Evolutionary conservation across 805 yeast genomes (phyloP).

Genomic region (Priceomyces medius): DNA sequence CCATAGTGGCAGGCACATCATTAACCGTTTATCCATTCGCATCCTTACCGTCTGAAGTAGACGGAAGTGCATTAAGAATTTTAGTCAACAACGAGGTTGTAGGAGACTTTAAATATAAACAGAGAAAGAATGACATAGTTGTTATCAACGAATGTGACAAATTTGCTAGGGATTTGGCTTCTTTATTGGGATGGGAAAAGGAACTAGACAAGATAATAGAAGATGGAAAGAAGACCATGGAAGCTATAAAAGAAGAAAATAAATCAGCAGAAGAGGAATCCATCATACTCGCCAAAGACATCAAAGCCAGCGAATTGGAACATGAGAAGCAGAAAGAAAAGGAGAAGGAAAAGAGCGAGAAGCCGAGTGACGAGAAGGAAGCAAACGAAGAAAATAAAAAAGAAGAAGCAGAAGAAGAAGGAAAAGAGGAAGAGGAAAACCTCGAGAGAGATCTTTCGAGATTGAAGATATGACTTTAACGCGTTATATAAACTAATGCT

Average conservation of each 20-base stretch:
- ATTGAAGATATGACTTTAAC: conserved; percentile 10
- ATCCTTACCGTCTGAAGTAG: conserved; percentile 66
- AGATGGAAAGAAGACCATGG: conserved; percentile 11
- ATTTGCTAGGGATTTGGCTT: conserved; percentile 55
- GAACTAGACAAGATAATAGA: conserved; percentile 47
- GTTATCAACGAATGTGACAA: conserved; percentile 64
- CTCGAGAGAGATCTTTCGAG: conserved; percentile 11
- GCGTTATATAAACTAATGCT: neutral
- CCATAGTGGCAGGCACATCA: conserved; percentile 91
- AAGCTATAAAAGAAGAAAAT: conserved; percentile 5
- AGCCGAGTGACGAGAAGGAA: conserved; percentile 10
- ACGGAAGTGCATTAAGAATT: conserved; percentile 48
- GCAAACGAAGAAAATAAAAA: conserved; percentile 5
- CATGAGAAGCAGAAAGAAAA: neutral
- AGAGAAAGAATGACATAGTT: conserved; percentile 59
- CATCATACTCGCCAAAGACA: conserved; percentile 4
- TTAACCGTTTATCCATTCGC: conserved; percentile 92
- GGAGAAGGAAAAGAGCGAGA: conserved; percentile 9
- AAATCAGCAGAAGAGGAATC: conserved; percentile 13
- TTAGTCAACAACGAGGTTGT: conserved; percentile 74
- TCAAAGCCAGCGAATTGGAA: conserved; percentile 6
- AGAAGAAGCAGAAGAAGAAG: conserved; percentile 1
- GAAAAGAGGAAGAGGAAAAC: conserved; percentile 3
- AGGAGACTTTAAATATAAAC: conserved; percentile 59
- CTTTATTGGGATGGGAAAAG: conserved; percentile 61